A percentile compares a stretch with the other conserved stretches of the same genome.
Conservation (phyloP, 108 stramenopile genomes). For the Discostella pseudostelligera region DNA sequence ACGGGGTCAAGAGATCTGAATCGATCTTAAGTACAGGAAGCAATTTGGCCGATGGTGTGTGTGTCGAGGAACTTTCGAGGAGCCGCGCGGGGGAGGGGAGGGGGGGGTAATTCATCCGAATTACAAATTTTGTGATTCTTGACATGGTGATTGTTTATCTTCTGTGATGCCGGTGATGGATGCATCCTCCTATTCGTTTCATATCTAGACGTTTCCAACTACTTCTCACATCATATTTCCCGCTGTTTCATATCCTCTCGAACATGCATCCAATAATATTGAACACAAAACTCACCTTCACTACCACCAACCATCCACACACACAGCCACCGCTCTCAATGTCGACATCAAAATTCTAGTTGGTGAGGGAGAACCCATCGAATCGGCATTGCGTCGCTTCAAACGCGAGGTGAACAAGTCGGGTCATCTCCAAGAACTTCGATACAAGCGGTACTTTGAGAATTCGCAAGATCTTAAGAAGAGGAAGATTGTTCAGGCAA, state of each 20-base stretch:
- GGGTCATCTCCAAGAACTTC: constrained; percentile 88
- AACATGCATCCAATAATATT: neutral
- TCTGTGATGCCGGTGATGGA: too few species aligned
- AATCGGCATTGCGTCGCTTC: constrained; percentile 86
- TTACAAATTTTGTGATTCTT: too few species aligned
- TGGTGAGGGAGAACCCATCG: constrained; percentile 88
- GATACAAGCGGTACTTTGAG: constrained; percentile 86
- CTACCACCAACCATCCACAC: neutral
- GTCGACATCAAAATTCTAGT: constrained; percentile 69
- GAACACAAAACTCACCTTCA: neutral
- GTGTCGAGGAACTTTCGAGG: too few species aligned
- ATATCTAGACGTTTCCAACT: too few species aligned
- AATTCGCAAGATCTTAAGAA: constrained; percentile 86
- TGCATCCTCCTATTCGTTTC: too few species aligned
- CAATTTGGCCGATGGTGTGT: too few species aligned
- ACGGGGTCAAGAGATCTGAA: neutral
- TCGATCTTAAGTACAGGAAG: too few species aligned
- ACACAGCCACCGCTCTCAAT: constrained; percentile 49
- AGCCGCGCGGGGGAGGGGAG: too few species aligned
- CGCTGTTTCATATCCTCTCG: neutral
- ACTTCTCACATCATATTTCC: neutral
- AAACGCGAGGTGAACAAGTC: constrained; percentile 89
- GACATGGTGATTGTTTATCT: too few species aligned
- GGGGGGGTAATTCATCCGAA: too few species aligned
- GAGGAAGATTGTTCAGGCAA: constrained; percentile 87